phyloP scores from a whole-genome alignment of 2,329 filamentous ascomycete species.

The Colletotrichum sp. region DNA sequence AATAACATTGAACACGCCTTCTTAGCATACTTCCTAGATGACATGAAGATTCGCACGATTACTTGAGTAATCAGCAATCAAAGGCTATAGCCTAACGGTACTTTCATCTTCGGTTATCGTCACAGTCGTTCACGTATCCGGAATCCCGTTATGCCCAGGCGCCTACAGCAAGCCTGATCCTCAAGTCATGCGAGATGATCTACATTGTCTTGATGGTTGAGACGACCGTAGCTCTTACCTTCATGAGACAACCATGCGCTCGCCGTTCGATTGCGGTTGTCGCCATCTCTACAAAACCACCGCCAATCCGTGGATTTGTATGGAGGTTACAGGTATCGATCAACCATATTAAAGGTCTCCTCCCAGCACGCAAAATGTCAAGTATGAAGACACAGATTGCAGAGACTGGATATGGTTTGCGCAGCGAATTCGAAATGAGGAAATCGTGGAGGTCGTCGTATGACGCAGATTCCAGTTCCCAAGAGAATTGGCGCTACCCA shows the following conservation, averaged over 20 bases:
- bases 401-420: too few species aligned
- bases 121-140: neutral
- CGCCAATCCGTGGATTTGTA: fast-evolving
- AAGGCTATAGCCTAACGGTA: neutral
- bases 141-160: too few species aligned
- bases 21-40: neutral
- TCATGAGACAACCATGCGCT: neutral
- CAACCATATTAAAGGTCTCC: fast-evolving
- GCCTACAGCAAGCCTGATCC: neutral
- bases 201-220: neutral
- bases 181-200: neutral
- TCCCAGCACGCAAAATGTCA: fast-evolving
- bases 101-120: neutral
- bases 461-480: neutral
- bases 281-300: neutral
- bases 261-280: too few species aligned
- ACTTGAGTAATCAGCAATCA: neutral
- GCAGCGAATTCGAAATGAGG: neutral
- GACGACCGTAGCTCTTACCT: neutral
- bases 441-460: fast-evolving
- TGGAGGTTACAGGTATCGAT: too few species aligned
- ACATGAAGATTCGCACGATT: neutral
- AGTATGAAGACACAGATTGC: too few species aligned
- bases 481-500: neutral
- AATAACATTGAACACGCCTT: neutral